Percentiles rank a stretch among this genome's conserved stretches.
Evolutionary conservation across 2,329 filamentous ascomycete species (phyloP).

Genomic region (Chaetomiaceae sp.): DNA sequence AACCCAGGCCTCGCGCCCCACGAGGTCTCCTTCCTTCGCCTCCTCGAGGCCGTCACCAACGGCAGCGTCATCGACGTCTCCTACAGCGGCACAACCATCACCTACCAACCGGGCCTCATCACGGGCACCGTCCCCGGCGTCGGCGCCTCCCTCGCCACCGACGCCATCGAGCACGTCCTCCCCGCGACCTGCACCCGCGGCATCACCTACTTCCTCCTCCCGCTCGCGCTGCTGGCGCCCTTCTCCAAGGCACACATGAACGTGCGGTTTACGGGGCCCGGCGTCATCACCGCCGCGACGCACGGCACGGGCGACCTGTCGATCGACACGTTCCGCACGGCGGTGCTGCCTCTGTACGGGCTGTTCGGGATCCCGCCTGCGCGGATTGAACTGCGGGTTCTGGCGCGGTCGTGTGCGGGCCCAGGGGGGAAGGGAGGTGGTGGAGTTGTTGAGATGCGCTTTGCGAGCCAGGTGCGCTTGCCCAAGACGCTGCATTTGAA

Average conservation of each 20-base stretch:
- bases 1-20: constrained; percentile 85
- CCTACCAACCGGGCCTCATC: constrained; percentile 89
- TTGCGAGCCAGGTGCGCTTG: constrained; percentile 86
- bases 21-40: constrained; percentile 91
- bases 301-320: constrained; percentile 76
- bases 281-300: constrained; percentile 87
- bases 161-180: constrained; percentile 76
- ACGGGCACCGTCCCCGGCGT: constrained; percentile 75
- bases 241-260: constrained; percentile 92
- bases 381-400: constrained; percentile 78
- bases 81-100: constrained; percentile 88
- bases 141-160: constrained; percentile 61
- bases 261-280: constrained; percentile 81
- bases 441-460: constrained; percentile 88
- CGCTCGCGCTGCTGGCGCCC: constrained; percentile 83
- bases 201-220: constrained; percentile 86
- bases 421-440: constrained; percentile 73
- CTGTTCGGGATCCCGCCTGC: constrained; percentile 78
- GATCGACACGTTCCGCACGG: constrained; percentile 89
- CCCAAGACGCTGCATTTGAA: constrained; percentile 90
- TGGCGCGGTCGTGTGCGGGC: constrained; percentile 75
- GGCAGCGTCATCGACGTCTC: constrained; percentile 93
- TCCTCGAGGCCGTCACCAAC: constrained; percentile 93
- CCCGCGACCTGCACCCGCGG: constrained; percentile 74
- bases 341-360: constrained; percentile 82